Base-by-base conservation (phyloP, 225 moss, liverwort and hornwort species). In the Antitrichia curtipendula region DNA sequence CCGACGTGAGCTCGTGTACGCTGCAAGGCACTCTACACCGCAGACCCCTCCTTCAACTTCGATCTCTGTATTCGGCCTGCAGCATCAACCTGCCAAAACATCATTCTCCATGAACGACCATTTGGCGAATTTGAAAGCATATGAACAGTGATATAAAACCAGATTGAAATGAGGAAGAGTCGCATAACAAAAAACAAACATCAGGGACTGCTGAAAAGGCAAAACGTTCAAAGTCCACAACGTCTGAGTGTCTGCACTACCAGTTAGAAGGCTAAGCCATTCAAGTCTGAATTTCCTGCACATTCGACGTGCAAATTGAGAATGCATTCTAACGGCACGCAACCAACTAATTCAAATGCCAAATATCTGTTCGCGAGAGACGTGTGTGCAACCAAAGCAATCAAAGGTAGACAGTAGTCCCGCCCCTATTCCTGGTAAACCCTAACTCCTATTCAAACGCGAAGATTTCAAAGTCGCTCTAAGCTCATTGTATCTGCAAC, bases 1-100 rank as follows among this genome's bases (percentile, higher is more conserved):
- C 28, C 69, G 83, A 70, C 69, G 31, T 41, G 83, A 83, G 71
- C 71, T 83, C 57, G 57, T 53, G 54, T 27, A 40, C 40, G 54
- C 15, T 40, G 40, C 28, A 68, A 28, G 52, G 94, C 98, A 91
- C 97, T 96, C 69, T 96, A 89, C 49, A 95, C 94, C 84, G 95
- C 92, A 85, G 95, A 94, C 25, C 95, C 95, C 76, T 96, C 95
- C 86, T 92, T 91, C 87, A 96, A 68, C 87, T 96, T 93, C 75
- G 88, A 88, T 91, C 95, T 92, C 91, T 97, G 96, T 94, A 96
- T 94, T 97, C 97, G 95, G 70, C 96, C 98, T 89, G 97, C 97
- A 90, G 98, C 96, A 86, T 99, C 95, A 49, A 97, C 95, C 96
- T 98, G 92, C 83, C 83, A 87, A 54, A 83, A 25, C 61, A 61